Evolutionary conservation across 1,284 basidiomycete species (phyloP), one percentile per base, ranked within the genome.

Genomic region (Filobasidium uniguttulatum): DNA sequence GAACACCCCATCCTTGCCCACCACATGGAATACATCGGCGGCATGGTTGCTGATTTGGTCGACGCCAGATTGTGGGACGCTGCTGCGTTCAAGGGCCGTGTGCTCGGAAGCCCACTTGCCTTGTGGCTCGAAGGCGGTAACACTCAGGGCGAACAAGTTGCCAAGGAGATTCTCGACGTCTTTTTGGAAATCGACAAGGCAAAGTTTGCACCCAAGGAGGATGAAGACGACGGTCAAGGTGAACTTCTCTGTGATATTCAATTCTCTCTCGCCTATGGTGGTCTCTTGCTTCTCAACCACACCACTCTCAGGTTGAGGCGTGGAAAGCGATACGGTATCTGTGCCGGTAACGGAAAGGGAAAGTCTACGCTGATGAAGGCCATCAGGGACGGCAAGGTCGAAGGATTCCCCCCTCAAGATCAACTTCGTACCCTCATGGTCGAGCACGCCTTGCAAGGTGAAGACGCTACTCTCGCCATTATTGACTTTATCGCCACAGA

Each of bases 311-410:
- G 86, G 57, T 79, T 98, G 51, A 77, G 90, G 68, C 84, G 89
- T 60, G 94, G 93, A 31, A 79, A 80, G 59, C 78, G 88, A 55
- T 98, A 98, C 71, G 93, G 94, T 66, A 88, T 98, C 59, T 82
- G 94, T 44, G 93, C 90, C 36, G 78, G 85, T 30, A 98, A 98
- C 71, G 93, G 93, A 59, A 85, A 85, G 53, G 93, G 93, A 58
- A 98, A 98, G 73, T 88, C 85, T 40, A 98, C 94, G 1, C 77
- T 98, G 49, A 83, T 98, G 81, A 86, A 93, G 63, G 91, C 94
- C 60, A 80, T 98, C 61, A 79, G 85, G 43, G 89, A 93, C 62
- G 84, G 85, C 51, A 94, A 94, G 72, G 67, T 90, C 34, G 90
- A 96, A 70, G 90, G 90, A 63, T 96, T 93, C 72, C 90, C 90